A percentile compares a stretch with the other conserved stretches of the same genome.
phyloP scores from a whole-genome alignment of 2,329 filamentous ascomycete species.

The Leptographium lundbergii region DNA sequence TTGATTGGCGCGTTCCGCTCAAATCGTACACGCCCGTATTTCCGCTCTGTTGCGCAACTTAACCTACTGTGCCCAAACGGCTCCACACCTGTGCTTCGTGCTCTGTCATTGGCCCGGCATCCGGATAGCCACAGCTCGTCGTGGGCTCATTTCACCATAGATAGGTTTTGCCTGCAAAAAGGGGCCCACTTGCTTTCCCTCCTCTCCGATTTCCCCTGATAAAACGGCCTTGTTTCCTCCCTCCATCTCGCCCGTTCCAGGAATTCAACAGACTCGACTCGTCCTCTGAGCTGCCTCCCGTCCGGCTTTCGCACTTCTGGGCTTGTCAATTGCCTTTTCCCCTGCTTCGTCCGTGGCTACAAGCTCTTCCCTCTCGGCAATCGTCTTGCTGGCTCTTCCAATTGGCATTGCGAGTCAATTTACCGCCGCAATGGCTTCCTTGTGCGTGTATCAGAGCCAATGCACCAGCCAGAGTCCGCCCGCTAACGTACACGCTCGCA shows the following conservation, averaged over 20 bases:
- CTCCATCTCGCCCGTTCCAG: neutral
- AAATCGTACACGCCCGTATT: neutral
- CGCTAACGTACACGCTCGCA: neutral
- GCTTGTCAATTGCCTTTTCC: neutral
- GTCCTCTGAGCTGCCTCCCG: neutral
- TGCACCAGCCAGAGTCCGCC: too few species aligned
- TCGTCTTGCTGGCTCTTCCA: neutral
- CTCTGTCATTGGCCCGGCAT: slow-evolving; percentile 11
- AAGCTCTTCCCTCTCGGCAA: neutral
- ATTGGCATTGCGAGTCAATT: neutral
- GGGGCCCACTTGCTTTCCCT: neutral
- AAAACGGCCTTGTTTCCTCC: neutral
- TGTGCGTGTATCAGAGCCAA: neutral
- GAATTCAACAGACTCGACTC: neutral
- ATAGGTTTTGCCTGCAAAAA: neutral
- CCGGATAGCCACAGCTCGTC: slow-evolving; percentile 9
- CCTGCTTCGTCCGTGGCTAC: neutral
- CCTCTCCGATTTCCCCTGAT: neutral
- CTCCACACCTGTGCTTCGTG: neutral
- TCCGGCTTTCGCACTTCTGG: neutral
- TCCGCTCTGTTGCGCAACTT: neutral
- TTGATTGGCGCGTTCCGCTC: neutral
- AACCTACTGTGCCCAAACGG: neutral
- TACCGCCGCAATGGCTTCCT: neutral
- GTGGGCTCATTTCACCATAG: slow-evolving; percentile 13